Percentiles rank a stretch among this genome's conserved stretches.
These are phyloP conservation scores for Pseudopithomyces chartarum DNA, from an alignment of 2,329 filamentous ascomycete genomes.

Conservation along the genomic window DNA sequence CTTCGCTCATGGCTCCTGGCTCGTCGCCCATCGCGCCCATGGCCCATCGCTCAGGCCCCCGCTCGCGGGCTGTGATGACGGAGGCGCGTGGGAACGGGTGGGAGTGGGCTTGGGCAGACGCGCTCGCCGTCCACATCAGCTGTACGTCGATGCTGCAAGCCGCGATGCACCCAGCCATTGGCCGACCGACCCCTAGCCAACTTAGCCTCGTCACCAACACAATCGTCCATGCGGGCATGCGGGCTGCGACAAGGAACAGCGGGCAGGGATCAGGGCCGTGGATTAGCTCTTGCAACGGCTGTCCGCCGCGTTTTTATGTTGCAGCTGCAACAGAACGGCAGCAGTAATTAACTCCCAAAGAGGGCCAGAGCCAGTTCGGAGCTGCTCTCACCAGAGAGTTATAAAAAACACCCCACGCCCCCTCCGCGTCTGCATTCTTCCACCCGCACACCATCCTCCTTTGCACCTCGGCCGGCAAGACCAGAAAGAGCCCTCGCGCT, in stretches of 20 bases:
- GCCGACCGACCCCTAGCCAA: slow-evolving; percentile 9
- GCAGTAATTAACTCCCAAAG: slow-evolving; percentile 46
- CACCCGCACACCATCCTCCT: slow-evolving; percentile 8
- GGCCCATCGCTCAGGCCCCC: too few relatives aligned
- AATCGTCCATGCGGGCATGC: slow-evolving; percentile 18
- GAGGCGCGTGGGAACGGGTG: not conserved
- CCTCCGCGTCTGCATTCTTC: slow-evolving; percentile 33
- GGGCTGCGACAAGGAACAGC: slow-evolving; percentile 15
- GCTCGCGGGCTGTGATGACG: not conserved
- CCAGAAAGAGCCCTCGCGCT: too few relatives aligned
- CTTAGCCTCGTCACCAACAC: slow-evolving; percentile 29
- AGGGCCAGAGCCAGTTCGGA: slow-evolving; percentile 41
- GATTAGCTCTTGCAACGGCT: slow-evolving; percentile 5
- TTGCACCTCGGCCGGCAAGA: not conserved
- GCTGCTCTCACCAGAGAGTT: slow-evolving; percentile 38
- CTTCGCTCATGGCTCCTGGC: not conserved
- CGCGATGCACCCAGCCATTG: slow-evolving; percentile 25
- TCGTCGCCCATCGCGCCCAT: too few relatives aligned
- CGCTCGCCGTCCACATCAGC: not conserved
- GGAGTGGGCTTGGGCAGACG: not conserved
- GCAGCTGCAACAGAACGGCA: slow-evolving; percentile 49
- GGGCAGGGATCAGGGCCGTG: slow-evolving; percentile 1
- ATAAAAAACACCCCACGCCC: slow-evolving; percentile 46
- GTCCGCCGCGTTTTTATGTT: slow-evolving; percentile 30
- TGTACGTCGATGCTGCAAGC: not conserved